phyloP scores from a whole-genome alignment of 1,284 basidiomycete genomes.

The Anthracocystis panici-leucophaei region DNA sequence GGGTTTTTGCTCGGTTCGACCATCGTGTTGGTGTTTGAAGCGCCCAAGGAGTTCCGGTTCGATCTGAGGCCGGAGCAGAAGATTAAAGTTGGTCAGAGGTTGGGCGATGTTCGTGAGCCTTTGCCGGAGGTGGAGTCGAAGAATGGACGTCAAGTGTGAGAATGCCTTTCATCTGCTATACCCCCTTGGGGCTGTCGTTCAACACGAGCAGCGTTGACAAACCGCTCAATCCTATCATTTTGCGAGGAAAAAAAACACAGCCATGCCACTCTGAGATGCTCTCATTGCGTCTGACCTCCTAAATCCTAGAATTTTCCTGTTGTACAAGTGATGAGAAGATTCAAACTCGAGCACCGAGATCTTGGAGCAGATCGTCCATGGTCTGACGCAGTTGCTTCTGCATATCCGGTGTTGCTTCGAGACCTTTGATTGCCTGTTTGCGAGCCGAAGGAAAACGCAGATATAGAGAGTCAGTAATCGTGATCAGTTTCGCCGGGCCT shows the following conservation, averaged over 20 bases:
- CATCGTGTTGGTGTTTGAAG: conserved; percentile 96
- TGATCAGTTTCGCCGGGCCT: too few species aligned
- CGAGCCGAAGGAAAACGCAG: background rate
- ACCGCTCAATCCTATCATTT: background rate
- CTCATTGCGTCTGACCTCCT: background rate
- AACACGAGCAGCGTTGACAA: conserved; percentile 20
- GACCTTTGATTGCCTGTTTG: conserved; percentile 46
- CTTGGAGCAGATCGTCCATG: conserved; percentile 50
- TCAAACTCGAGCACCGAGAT: conserved; percentile 51
- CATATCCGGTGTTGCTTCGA: conserved; percentile 45
- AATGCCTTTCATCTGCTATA: conserved; percentile 16
- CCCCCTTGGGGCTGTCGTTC: conserved; percentile 27
- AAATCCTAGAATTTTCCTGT: background rate
- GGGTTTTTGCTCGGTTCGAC: conserved; percentile 96
- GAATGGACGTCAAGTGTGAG: conserved; percentile 34
- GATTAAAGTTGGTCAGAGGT: conserved; percentile 84
- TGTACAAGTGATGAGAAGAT: background rate
- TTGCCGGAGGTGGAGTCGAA: conserved; percentile 9
- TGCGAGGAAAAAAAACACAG: background rate
- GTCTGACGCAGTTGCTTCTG: conserved; percentile 48
- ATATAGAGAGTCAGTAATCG: background rate
- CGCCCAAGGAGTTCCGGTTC: conserved; percentile 86
- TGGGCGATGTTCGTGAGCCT: conserved; percentile 68
- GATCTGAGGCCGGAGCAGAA: conserved; percentile 83
- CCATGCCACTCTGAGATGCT: background rate